Conservation (phyloP, 208 protist species). For the Trypanosoma brucei region DNA sequence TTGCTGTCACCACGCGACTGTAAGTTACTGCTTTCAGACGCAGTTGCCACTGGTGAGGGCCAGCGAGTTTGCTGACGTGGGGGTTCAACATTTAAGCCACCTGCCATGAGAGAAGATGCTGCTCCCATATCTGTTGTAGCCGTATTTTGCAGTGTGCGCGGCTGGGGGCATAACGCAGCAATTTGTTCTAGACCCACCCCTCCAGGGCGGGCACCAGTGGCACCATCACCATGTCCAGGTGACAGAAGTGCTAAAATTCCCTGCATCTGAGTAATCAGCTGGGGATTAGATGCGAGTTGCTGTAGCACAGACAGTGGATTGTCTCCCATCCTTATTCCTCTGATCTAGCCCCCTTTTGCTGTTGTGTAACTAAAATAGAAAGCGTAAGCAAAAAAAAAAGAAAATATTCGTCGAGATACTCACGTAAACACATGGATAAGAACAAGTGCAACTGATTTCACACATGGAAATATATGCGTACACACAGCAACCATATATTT, state of each 20-base stretch:
- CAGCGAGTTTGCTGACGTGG: no score
- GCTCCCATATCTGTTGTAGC: no score
- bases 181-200: neutral
- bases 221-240: slow-evolving; percentile 4
- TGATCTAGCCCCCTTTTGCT: slow-evolving; percentile 1
- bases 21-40: neutral
- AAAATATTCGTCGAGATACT: no score
- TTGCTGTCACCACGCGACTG: neutral
- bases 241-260: slow-evolving; percentile 43
- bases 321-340: slow-evolving; percentile 28
- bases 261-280: slow-evolving; percentile 63
- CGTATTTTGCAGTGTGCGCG: neutral
- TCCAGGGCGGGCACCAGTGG: neutral
- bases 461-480: no score
- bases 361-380: neutral
- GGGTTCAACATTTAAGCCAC: no score
- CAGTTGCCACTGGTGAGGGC: no score
- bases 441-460: no score
- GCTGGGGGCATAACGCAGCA: neutral
- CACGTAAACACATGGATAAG: no score
- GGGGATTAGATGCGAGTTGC: slow-evolving; percentile 58
- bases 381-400: no score
- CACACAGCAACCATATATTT: no score
- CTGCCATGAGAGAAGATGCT: no score
- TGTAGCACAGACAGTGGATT: slow-evolving; percentile 54